Percentiles rank a stretch among this genome's conserved stretches.
Evolutionary conservation across 169 alveolate species (phyloP).

Genomic region (Babesia microti): DNA sequence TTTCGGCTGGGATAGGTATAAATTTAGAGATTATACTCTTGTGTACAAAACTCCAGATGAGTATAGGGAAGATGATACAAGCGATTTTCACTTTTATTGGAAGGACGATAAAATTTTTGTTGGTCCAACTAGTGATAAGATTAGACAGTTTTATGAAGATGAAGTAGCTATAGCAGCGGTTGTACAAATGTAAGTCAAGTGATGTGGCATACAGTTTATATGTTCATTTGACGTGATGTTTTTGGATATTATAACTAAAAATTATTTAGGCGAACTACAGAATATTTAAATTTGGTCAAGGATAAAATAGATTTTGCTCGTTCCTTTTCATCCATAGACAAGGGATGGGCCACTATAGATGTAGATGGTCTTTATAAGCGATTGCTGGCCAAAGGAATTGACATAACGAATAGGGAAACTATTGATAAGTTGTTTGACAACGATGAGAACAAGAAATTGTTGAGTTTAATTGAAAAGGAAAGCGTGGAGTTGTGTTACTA

Average conservation of each 20-base stretch:
- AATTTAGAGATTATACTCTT: slow-evolving; percentile 40
- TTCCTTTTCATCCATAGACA: not conserved
- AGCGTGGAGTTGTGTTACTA: slow-evolving; percentile 35
- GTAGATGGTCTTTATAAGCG: slow-evolving; percentile 35
- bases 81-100: slow-evolving; percentile 57
- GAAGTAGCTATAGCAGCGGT: slow-evolving; percentile 37
- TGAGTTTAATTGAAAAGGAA: slow-evolving; percentile 16
- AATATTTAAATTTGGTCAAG: not conserved
- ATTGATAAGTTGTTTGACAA: slow-evolving; percentile 15
- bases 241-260: not conserved
- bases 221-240: not conserved
- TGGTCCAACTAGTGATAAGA: slow-evolving; percentile 55
- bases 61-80: slow-evolving; percentile 43
- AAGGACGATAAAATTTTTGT: slow-evolving; percentile 51
- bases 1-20: slow-evolving; percentile 67
- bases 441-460: slow-evolving; percentile 7
- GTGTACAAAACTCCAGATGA: slow-evolving; percentile 53
- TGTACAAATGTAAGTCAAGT: slow-evolving; percentile 10
- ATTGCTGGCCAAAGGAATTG: slow-evolving; percentile 18
- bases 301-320: not conserved
- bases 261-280: not conserved
- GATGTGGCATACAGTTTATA: not conserved
- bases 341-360: slow-evolving; percentile 32
- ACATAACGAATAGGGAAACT: slow-evolving; percentile 5
- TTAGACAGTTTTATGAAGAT: slow-evolving; percentile 47